A percentile compares a stretch with the other conserved stretches of the same genome.
phyloP scores from a whole-genome alignment of 805 yeast genomes.

The Lipomyces lipofer region DNA sequence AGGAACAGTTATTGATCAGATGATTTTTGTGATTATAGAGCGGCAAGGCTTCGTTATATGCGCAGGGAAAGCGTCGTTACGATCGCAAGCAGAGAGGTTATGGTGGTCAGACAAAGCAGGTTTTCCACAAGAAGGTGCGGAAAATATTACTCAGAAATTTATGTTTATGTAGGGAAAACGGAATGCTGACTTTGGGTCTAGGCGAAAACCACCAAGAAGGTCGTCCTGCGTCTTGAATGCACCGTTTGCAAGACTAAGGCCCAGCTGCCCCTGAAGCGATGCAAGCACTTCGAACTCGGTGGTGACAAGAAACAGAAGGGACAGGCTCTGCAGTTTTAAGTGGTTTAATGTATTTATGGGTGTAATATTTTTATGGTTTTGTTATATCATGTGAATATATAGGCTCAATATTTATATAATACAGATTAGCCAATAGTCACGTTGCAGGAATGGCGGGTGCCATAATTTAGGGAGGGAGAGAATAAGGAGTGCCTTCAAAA shows the following conservation, averaged over 20 bases:
- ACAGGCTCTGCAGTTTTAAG: slow-evolving; percentile 97
- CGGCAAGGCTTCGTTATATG: slow-evolving; percentile 98
- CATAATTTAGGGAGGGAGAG: neutral
- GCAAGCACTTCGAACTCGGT: slow-evolving; percentile 99
- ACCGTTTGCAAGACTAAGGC: slow-evolving; percentile 97
- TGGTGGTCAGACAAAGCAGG: slow-evolving; percentile 99
- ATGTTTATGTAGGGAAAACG: neutral
- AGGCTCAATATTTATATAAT: neutral
- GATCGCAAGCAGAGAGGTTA: slow-evolving; percentile 99
- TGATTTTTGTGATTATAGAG: slow-evolving; percentile 47
- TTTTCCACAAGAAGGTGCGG: slow-evolving; percentile 91
- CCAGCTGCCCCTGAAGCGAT: slow-evolving; percentile 97
- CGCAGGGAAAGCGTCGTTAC: slow-evolving; percentile 99
- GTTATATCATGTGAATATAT: slow-evolving; percentile 3
- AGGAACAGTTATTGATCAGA: no score
- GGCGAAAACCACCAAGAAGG: slow-evolving; percentile 99
- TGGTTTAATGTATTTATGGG: neutral
- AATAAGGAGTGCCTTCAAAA: no score
- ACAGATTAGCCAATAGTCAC: neutral
- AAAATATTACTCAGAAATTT: neutral
- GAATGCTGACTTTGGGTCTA: slow-evolving; percentile 5
- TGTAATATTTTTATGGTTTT: slow-evolving; percentile 1
- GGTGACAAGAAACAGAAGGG: slow-evolving; percentile 99
- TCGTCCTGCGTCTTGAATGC: slow-evolving; percentile 99
- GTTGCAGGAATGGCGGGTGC: neutral